Evolutionary conservation across 1,284 basidiomycete genomes (phyloP), one percentile per base, ranked within the genome.

Genomic region (Papiliotrema flavescens): DNA sequence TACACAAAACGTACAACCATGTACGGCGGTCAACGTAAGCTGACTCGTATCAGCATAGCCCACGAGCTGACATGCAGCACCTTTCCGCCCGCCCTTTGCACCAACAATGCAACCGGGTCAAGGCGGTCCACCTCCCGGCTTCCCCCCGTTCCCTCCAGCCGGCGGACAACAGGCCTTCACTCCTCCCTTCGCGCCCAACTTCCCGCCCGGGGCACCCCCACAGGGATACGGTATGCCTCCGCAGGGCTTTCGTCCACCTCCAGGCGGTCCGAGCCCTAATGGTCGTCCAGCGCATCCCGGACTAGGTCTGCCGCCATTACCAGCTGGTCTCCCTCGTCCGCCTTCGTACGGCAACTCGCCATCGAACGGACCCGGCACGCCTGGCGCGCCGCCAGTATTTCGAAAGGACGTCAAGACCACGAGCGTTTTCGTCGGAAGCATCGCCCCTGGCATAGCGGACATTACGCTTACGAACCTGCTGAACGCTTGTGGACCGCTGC

Each of bases 401-500:
- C 54, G 60, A n/a, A 62, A 56, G 47, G 73, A 73, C 14, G 74
- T 78, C 57, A 73, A 79, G 61, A 76, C 79, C 1, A 87, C 85
- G 0, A 78, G 73, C 24, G 80, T 95, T 14, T 98, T 96, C 66
- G 86, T 97, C 20, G 93, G 93, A n/a, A 89, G 89, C 60, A 98
- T 97, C 73, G 90, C 92, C 1, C 88, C 90, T 23, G 94, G 93
- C 3, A 90, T 96, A 59, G 86, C 85, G 0, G 91, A 97, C 70
- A 63, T 66, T 11, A 72, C 88, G 55, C 75, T 97, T 47, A 88
- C 87, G 62, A 81, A 84, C 55, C 80, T 97, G 39, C 81, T 97
- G 37, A 79, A 82, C 56, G 85, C 92, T 23, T 97, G 93, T 71
- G 94, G 94, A 22, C 83, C 85, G 2, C 79, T 96, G 50, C 85